Evolutionary conservation across 1,284 basidiomycete species (phyloP), one percentile per base, ranked within the genome.

Genomic region (Takashimella koratensis): DNA sequence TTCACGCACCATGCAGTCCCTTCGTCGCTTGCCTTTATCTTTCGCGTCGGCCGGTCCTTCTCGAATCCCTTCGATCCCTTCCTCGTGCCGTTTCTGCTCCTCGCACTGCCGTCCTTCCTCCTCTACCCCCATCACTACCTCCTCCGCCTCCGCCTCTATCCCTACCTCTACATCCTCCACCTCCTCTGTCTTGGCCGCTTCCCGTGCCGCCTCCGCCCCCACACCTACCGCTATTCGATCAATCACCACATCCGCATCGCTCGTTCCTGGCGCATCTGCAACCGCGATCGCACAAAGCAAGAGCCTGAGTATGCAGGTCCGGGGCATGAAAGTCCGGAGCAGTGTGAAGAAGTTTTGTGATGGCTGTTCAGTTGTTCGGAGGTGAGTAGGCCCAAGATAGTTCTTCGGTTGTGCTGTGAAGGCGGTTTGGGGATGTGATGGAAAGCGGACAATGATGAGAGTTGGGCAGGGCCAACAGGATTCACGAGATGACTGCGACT

Each of bases 301-400:
- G 53, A 42, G 51, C n/a, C n/a, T 47, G 20, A 24, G 63, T 21
- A 61, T 61, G 5, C 68, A 72, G 56, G 60, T 72, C 2, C 52
- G 94, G 62, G 92, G 92, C 41, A 96, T 97, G 90, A 98, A 98
- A 81, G 94, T 98, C 52, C 85, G 94, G 57, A 88, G 88, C 26
- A 91, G 90, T 6, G 90, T 98, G 64, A 97, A 96, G 79, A 80
- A 84, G 54, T 87, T 93, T 82, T 95, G 91, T 74, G 90, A 92
- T 59, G 89, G 90, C 12, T 95, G 91, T 76, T 85, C 81, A 59
- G 78, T 94, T 45, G 92, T 94, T 22, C 82, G 81, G 72, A 79
- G 75, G 74, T 75, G 56, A 60, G 72, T 64, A 43, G 30, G 26
- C 5, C 24, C 43, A 30, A 2, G 39, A 20, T n/a, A n/a, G n/a